Conservation (phyloP, 495 filamentous ascomycete species). For the Neurospora discreta region DNA sequence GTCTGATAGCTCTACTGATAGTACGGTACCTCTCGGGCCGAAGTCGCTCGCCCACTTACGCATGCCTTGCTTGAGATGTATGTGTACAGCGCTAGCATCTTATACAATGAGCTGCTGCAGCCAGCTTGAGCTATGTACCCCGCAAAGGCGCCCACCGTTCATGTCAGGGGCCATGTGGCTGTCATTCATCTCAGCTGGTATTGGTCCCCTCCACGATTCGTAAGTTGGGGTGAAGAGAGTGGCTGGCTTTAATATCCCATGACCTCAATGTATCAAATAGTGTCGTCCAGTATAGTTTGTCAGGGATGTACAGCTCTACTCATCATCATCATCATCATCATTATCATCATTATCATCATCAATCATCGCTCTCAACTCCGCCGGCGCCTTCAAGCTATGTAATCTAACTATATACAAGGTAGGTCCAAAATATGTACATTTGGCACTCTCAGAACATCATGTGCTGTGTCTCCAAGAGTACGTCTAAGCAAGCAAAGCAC, state of each 20-base stretch:
- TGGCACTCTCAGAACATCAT: background rate
- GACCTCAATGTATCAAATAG: background rate
- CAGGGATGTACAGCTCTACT: background rate
- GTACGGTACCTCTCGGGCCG: too few species aligned
- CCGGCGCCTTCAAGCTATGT: background rate
- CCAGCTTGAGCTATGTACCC: background rate
- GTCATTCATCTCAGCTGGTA: background rate
- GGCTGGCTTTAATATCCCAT: background rate
- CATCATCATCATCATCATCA: background rate
- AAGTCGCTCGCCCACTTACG: too few species aligned
- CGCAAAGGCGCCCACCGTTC: background rate
- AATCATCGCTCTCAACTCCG: background rate
- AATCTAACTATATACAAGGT: background rate
- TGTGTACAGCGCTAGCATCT: too few species aligned
- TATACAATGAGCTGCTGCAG: background rate
- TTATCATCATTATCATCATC: background rate
- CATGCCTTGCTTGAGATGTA: too few species aligned
- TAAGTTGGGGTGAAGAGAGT: background rate
- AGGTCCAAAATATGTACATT: background rate
- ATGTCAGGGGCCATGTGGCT: background rate
- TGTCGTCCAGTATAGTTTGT: too few species aligned
- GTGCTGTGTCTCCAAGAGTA: background rate
- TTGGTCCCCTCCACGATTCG: background rate
- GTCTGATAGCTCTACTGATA: too few species aligned
- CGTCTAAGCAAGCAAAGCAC: background rate